Conservation (phyloP, 345 rosid species). For the Cardamine chenopodiifolia region DNA sequence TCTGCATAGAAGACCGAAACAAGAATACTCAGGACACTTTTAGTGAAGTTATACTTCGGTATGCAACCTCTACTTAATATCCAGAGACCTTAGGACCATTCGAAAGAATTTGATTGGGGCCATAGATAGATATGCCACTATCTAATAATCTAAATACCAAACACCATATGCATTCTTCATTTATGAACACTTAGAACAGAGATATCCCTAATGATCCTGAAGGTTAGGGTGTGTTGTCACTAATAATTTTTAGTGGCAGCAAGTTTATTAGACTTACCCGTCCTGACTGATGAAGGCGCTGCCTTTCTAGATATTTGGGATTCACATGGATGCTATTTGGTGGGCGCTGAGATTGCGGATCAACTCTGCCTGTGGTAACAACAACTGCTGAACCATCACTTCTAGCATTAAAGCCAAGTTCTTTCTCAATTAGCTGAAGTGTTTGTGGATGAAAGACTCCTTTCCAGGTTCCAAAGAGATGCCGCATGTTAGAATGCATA, state of each 20-base stretch:
- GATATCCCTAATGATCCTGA: not conserved
- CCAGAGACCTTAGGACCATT: constrained; percentile 2
- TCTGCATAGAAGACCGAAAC: constrained; percentile 19
- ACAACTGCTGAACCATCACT: constrained; percentile 70
- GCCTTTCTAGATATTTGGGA: constrained; percentile 94
- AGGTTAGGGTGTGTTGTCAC: constrained; percentile 7
- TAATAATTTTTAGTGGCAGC: constrained; percentile 4
- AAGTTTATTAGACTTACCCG: constrained; percentile 54
- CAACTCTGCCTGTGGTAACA: constrained; percentile 59
- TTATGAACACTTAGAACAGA: constrained; percentile 22
- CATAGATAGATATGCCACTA: not conserved
- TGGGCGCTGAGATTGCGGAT: constrained; percentile 71
- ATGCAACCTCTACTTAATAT: not conserved
- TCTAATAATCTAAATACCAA: not conserved
- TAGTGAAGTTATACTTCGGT: not conserved
- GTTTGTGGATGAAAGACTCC: constrained; percentile 83
- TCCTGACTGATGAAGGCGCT: constrained; percentile 86
- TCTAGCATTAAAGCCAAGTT: constrained; percentile 75
- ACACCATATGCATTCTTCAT: not conserved
- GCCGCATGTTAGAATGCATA: constrained; percentile 81
- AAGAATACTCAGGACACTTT: constrained; percentile 1
- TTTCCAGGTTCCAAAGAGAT: constrained; percentile 99
- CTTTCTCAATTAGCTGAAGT: constrained; percentile 85
- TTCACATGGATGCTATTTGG: constrained; percentile 95
- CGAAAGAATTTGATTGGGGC: not conserved